Evolutionary conservation across 2,329 filamentous ascomycete genomes (phyloP), one percentile per base, ranked within the genome.

Genomic region (Ophiostoma himal-ulmi): DNA sequence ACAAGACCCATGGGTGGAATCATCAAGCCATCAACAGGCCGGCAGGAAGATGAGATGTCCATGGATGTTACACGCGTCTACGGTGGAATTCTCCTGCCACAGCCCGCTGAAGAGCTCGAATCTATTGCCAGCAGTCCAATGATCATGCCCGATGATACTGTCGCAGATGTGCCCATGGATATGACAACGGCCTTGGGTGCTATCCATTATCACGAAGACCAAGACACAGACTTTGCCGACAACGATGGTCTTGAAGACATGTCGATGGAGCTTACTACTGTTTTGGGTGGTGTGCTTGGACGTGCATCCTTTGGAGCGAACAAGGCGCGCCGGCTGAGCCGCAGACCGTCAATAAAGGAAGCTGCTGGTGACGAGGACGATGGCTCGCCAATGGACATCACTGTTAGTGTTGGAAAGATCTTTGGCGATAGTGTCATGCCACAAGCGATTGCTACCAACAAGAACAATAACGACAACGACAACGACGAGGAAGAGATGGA

Each of bases 51-150:
- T 14, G 77, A 94, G 54, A 89, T 96, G 84, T 95, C 92, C 30
- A 97, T 98, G 94, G 94, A 98, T 75, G 92, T 97, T 8, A 97
- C 94, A 1, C 88, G 87, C 70, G 92, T 88, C 10, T 83, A 96
- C 69, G 94, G 94, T 10, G 87, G 89, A 3, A 97, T 98, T 69
- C 79, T 97, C 26, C 81, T 84, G 5, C 83, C 81, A 67, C 76
- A 74, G 70, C 73, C 75, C n/a, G 73, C 67, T 64, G 72, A 44
- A 13, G 73, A 70, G 2, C 13, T 41, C 6, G 70, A 69, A 5
- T 73, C 74, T 34, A 70, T 71, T 22, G 68, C 70, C 11, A 74
- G 75, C 17, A 79, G 79, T 4, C 73, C 73, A 3, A 74, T 74
- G 73, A 67, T 73, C 13, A 70, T 72, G 71, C 75, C 78, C 62